Evolutionary conservation across 1,284 basidiomycete species (phyloP).

Genomic region (Cutaneotrichosporon sp.): DNA sequence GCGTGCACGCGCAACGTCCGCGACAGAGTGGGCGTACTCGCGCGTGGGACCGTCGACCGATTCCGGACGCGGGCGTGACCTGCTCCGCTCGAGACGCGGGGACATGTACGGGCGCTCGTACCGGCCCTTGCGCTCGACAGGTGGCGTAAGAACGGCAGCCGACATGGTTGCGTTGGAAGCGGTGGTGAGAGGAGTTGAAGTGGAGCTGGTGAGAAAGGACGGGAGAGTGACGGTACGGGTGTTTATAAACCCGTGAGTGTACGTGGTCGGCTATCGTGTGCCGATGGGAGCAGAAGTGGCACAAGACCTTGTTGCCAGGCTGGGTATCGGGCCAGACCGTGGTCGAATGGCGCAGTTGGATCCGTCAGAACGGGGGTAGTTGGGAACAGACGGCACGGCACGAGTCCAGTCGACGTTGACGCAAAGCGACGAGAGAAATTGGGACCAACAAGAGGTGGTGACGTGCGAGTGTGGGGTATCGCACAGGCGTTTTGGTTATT

Average conservation of each 20-base stretch:
- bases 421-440: too few relatives aligned
- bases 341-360: too few relatives aligned
- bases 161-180: not conserved
- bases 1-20: slow-evolving; percentile 6
- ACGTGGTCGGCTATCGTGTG: not conserved
- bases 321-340: too few relatives aligned
- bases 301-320: too few relatives aligned
- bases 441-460: too few relatives aligned
- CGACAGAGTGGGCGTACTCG: slow-evolving; percentile 8
- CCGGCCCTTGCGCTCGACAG: not conserved
- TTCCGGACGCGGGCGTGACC: slow-evolving; percentile 14
- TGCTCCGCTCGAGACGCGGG: slow-evolving; percentile 14
- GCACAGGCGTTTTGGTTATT: too few relatives aligned
- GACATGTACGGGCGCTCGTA: slow-evolving; percentile 10
- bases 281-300: too few relatives aligned
- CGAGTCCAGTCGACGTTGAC: too few relatives aligned
- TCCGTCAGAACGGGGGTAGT: too few relatives aligned
- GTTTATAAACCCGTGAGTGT: not conserved
- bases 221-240: not conserved
- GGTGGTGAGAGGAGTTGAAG: not conserved
- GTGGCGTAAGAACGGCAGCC: not conserved
- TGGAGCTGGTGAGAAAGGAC: not conserved
- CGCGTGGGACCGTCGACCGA: slow-evolving; percentile 8
- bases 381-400: too few relatives aligned
- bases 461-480: too few relatives aligned